Evolutionary conservation across 2,329 filamentous ascomycete genomes (phyloP), one percentile per base, ranked within the genome.

Genomic region (Aspergillus sp.): DNA sequence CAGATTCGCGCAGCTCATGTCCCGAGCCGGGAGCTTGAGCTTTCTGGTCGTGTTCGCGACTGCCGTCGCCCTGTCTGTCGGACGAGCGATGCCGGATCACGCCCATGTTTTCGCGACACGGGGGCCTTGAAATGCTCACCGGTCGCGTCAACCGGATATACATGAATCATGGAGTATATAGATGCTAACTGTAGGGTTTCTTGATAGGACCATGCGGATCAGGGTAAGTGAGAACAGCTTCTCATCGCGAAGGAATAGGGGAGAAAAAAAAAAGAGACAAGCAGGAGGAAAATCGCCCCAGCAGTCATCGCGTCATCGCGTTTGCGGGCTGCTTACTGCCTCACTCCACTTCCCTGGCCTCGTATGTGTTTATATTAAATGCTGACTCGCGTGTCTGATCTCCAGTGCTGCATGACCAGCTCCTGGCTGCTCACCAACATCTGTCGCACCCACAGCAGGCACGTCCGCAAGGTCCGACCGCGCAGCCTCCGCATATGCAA

Each of bases 351-450:
- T 25, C 27, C 8, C 39, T n/a, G 25, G 38, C 17, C 13, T 42
- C 11, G 19, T 38, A 17, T 15, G 44, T 44, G 19, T 21, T 13
- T 15, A 44, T 11, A 30, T 11, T 6, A 39, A 32, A 61, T 56
- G 64, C 62, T 67, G 57, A 68, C 60, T 27, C 56, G 32, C 32
- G 39, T 51, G 38, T 38, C 10, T 39, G 27, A 50, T 48, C 51
- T 51, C 38, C 68, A 88, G 86, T 84, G 72, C 81, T 88, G 71
- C 83, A 86, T 75, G 86, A 88, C 71, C 85, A 87, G 69, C 83
- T 88, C 48, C 80, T 88, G 67, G 84, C 78, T 59, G 76, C 75
- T 48, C 76, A 78, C 64, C 76, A 78, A 54, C 75, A 80, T 47
- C 68, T 77, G 59, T 68, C 82, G 57, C 81, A 82, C 61, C 77